phyloP scores from a whole-genome alignment of 1,284 basidiomycete genomes.

The Singerocomus inundabilis region DNA sequence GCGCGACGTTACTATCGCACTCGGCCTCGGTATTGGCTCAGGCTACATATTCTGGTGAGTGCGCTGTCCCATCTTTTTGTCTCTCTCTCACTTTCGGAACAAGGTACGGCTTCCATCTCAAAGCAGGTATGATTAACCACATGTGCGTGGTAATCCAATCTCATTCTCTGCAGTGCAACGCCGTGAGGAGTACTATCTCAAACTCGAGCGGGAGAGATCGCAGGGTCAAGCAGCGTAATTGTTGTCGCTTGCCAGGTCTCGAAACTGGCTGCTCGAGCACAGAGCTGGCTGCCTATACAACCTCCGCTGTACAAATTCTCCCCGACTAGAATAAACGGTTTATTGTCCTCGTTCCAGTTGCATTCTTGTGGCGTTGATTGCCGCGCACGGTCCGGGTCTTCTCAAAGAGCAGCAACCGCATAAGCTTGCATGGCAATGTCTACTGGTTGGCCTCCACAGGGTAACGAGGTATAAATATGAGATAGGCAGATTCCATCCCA shows the following conservation, averaged over 20 bases:
- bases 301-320: conserved; percentile 12
- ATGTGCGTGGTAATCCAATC: conserved; percentile 1
- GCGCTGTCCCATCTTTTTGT: conserved; percentile 2
- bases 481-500: conserved; percentile 10
- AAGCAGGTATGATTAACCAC: conserved; percentile 53
- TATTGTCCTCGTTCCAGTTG: conserved; percentile 8
- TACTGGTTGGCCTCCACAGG: background rate
- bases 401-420: too few species aligned
- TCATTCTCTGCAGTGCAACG: conserved; percentile 56
- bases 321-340: conserved; percentile 15
- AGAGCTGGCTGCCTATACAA: background rate
- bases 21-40: conserved; percentile 70
- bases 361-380: conserved; percentile 20
- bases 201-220: conserved; percentile 63
- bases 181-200: conserved; percentile 82
- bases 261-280: background rate
- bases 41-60: conserved; percentile 81
- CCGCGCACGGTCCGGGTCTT: too few species aligned
- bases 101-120: conserved; percentile 82
- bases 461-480: conserved; percentile 30
- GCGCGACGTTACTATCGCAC: conserved; percentile 68
- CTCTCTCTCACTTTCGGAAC: conserved; percentile 15
- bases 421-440: background rate
- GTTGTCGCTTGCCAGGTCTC: background rate
- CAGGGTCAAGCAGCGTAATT: conserved; percentile 19